Conservation (phyloP, 805 yeast genomes). For the Wickerhamomyces strasburgensis region DNA sequence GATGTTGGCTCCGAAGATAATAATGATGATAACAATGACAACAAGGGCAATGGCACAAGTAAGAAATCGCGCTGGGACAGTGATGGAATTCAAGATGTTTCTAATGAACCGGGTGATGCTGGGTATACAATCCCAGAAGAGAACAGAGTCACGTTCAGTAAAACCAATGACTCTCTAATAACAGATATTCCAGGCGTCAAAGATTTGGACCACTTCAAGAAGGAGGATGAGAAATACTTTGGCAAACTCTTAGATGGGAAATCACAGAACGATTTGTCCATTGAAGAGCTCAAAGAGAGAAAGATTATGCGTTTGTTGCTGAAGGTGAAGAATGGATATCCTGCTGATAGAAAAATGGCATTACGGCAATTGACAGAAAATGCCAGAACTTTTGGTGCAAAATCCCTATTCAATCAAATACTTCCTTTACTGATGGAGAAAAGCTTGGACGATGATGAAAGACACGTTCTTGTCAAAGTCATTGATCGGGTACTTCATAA, state of each 20-base stretch:
- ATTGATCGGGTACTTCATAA: conserved; percentile 63
- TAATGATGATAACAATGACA: conserved; percentile 1
- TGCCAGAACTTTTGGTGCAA: conserved; percentile 65
- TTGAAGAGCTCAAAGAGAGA: conserved; percentile 54
- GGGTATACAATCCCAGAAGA: conserved; percentile 53
- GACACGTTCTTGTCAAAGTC: conserved; percentile 76
- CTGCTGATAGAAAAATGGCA: conserved; percentile 61
- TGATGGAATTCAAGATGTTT: neutral
- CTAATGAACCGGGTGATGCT: conserved; percentile 8
- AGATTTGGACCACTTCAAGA: conserved; percentile 65
- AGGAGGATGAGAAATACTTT: conserved; percentile 68
- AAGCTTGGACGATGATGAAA: conserved; percentile 70
- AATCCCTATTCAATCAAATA: conserved; percentile 60
- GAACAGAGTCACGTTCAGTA: conserved; percentile 25
- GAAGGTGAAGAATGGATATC: conserved; percentile 74
- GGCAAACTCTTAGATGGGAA: conserved; percentile 45
- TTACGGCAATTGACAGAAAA: conserved; percentile 60
- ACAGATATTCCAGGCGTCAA: conserved; percentile 59
- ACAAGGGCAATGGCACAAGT: conserved; percentile 4
- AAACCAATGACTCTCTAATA: conserved; percentile 35
- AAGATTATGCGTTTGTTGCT: conserved; percentile 59
- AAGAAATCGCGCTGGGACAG: conserved; percentile 17
- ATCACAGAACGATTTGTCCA: conserved; percentile 31
- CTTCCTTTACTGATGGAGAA: conserved; percentile 74
- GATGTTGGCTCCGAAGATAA: conserved; percentile 15